A percentile compares a stretch with the other conserved stretches of the same genome.
Conservation (phyloP, 2,329 filamentous ascomycete genomes). For the Calonectria honghensis region DNA sequence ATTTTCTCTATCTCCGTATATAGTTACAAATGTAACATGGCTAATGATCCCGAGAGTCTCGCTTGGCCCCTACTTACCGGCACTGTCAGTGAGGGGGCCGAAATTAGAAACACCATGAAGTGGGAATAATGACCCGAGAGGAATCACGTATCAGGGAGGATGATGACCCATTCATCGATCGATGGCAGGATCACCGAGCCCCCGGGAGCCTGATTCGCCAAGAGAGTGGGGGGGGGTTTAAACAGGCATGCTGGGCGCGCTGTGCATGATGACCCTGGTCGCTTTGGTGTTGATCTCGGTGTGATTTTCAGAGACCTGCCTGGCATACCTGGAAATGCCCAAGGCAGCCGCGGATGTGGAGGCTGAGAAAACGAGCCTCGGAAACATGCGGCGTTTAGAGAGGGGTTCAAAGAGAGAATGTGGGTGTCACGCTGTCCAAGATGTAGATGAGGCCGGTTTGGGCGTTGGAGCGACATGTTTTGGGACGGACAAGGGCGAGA, state of each 20-base stretch:
- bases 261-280: slow-evolving; percentile 21
- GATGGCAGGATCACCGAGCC: slow-evolving; percentile 21
- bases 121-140: slow-evolving; percentile 33
- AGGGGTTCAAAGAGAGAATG: neutral
- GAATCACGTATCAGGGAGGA: slow-evolving; percentile 10
- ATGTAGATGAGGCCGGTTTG: slow-evolving; percentile 37
- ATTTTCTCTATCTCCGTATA: neutral
- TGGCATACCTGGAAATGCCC: slow-evolving; percentile 29
- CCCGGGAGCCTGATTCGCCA: slow-evolving; percentile 34
- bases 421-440: neutral
- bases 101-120: slow-evolving; percentile 29
- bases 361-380: slow-evolving; percentile 12
- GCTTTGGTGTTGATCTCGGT: neutral
- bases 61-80: neutral
- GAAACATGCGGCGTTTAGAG: neutral
- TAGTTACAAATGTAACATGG: slow-evolving; percentile 31
- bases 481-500: slow-evolving; percentile 3
- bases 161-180: slow-evolving; percentile 33
- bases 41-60: slow-evolving; percentile 16
- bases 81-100: slow-evolving; percentile 7
- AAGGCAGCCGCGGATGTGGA: slow-evolving; percentile 30
- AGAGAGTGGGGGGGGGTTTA: slow-evolving; percentile 1
- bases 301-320: slow-evolving; percentile 9
- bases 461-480: slow-evolving; percentile 40
- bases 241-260: slow-evolving; percentile 20